Evolutionary conservation across 192 early-diverging fungal genomes (phyloP), one percentile per base, ranked within the genome.

Genomic region (Gigaspora rosea): DNA sequence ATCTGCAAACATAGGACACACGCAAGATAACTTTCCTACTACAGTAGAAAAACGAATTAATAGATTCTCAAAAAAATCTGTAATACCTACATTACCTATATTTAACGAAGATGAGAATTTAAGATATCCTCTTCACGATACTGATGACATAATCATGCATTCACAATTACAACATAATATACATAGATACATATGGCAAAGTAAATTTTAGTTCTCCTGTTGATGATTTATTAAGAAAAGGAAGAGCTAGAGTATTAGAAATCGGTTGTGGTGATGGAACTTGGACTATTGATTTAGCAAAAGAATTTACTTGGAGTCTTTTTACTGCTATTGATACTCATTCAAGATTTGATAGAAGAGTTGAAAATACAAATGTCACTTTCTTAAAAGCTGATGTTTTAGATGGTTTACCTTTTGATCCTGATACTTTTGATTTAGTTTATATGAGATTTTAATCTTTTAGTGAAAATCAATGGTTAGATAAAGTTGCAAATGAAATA

Each of bases 201-300:
- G 18, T n/a, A 69, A n/a, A 69, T 50, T 69, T 50, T 2, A 46
- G 36, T n/a, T 46, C 67, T 15, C 67, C 67, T 9, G 46, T 69
- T 8, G 47, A 27, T 2, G 46, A 47, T 18, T 20, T 20, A 20
- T 49, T 69, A 18, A 62, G 15, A 11, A 18, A 12, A 41, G 13
- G 4, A 6, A 50, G n/a, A 16, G 67, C 67, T 2, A 18, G 46
- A 27, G 46, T 76, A 15, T 33, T n/a, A 9, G 20, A 33, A 16
- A 15, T 36, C 51, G 78, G 80, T 49, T 51, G 71, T 58, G 82
- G 82, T 7, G 70, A 77, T 16, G 82, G 79, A 54, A 76, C 61
- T 74, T 83, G 82, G 82, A 50, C 79, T n/a, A 68, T 57, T 51
- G 76, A 81, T n/a, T 79, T 79, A 61, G 82, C 80, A 5, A 48